Conservation (phyloP, 257 asterid species). For the Eustoma russellianum region DNA sequence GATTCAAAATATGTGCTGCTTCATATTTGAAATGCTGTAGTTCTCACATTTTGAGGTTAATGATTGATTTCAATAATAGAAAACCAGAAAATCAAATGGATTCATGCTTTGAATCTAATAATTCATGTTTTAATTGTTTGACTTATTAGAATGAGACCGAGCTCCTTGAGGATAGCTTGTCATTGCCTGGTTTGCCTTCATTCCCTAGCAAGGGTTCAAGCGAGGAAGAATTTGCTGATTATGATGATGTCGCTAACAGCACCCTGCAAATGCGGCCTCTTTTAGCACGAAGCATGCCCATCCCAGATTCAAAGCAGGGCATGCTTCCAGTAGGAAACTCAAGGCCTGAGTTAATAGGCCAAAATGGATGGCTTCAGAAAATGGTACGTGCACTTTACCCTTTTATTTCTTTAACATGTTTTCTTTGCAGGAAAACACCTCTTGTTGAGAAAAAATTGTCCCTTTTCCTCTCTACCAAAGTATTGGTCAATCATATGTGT, state of each 20-base stretch:
- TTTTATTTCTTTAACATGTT: neutral
- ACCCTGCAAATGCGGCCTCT: slow-evolving; percentile 40
- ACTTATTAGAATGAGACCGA: slow-evolving; percentile 78
- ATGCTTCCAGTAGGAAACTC: slow-evolving; percentile 41
- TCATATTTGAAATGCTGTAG: too few relatives aligned
- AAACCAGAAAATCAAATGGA: too few relatives aligned
- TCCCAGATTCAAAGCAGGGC: slow-evolving; percentile 47
- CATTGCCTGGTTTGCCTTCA: slow-evolving; percentile 75
- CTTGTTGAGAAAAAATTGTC: too few relatives aligned
- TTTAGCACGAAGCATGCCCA: slow-evolving; percentile 37
- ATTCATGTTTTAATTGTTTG: slow-evolving; percentile 8
- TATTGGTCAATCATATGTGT: too few relatives aligned
- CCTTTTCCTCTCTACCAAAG: too few relatives aligned
- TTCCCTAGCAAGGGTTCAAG: slow-evolving; percentile 86
- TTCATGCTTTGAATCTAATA: neutral
- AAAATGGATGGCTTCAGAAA: slow-evolving; percentile 71
- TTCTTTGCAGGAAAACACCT: neutral
- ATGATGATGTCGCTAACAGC: slow-evolving; percentile 70
- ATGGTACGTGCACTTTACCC: slow-evolving; percentile 30
- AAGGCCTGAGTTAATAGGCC: slow-evolving; percentile 55
- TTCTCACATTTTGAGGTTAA: too few relatives aligned
- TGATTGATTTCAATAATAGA: too few relatives aligned
- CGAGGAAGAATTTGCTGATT: slow-evolving; percentile 86
- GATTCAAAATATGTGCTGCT: too few relatives aligned
- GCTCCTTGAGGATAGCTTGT: slow-evolving; percentile 76